Conservation (phyloP, 177 flowering plant genomes). For the Vitis hybrid region DNA sequence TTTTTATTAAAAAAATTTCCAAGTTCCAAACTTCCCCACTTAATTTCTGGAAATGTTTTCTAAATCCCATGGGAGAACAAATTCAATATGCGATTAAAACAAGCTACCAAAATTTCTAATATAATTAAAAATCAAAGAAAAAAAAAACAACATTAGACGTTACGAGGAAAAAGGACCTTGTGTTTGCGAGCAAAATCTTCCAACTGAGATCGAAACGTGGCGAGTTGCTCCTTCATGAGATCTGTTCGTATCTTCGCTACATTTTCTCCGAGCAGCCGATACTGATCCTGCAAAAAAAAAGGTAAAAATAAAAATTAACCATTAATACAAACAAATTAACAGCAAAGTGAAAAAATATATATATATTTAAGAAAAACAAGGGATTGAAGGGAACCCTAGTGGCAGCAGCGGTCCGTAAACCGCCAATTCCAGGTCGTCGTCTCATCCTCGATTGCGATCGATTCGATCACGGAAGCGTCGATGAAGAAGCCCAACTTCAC, state of each 20-base stretch:
- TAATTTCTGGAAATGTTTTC: too few species aligned
- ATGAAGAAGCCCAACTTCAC: neutral
- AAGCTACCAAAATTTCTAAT: too few species aligned
- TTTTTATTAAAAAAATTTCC: too few species aligned
- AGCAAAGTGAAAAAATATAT: conserved; percentile 5
- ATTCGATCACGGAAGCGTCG: neutral
- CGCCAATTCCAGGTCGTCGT: conserved; percentile 91
- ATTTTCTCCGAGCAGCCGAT: conserved; percentile 88
- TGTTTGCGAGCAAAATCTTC: conserved; percentile 98
- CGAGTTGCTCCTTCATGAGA: conserved; percentile 91
- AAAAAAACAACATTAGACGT: too few species aligned
- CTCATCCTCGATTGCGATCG: conserved; percentile 40
- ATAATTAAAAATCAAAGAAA: too few species aligned
- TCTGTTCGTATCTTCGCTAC: conserved; percentile 91
- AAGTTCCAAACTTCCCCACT: too few species aligned
- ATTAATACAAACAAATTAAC: neutral
- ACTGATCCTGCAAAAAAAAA: conserved; percentile 63
- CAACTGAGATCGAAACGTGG: conserved; percentile 86
- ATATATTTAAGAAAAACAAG: neutral
- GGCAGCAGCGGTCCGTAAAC: conserved; percentile 83
- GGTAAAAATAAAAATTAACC: too few species aligned
- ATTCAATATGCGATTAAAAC: too few species aligned
- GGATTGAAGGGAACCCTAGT: conserved; percentile 61
- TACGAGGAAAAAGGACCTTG: conserved; percentile 50
- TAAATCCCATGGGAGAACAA: too few species aligned